Conservation (phyloP, 345 rosid genomes). For the Citrus unshiu region DNA sequence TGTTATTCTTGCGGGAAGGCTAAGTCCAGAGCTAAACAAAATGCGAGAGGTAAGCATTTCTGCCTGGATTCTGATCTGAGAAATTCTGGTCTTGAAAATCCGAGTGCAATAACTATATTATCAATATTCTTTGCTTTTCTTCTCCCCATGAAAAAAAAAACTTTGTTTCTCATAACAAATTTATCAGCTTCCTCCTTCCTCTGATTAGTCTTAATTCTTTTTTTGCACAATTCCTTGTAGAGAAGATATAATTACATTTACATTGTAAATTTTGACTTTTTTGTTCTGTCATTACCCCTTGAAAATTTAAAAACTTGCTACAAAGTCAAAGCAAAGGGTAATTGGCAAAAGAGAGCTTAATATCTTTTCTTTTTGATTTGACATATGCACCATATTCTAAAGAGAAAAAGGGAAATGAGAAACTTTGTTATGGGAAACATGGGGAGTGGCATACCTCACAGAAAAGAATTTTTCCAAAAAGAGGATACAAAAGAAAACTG, state of each 20-base stretch:
- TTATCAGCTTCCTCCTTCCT: background rate
- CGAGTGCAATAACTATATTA: background rate
- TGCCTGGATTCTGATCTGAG: conserved; percentile 11
- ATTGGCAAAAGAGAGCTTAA: no score
- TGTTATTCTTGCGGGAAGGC: conserved; percentile 87
- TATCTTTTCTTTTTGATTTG: no score
- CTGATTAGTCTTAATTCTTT: background rate
- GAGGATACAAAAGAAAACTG: background rate
- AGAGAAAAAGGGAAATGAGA: background rate
- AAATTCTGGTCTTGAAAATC: background rate
- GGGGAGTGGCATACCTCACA: background rate
- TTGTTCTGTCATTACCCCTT: background rate
- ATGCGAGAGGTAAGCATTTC: conserved; percentile 79
- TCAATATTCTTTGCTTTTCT: background rate
- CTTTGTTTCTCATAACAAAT: background rate
- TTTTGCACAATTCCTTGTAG: background rate
- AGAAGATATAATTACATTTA: background rate
- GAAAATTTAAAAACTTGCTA: background rate
- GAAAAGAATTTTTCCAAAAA: background rate
- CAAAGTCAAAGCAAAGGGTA: background rate
- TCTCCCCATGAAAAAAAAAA: no score
- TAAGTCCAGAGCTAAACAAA: conserved; percentile 68
- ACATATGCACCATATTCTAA: no score
- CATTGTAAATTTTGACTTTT: background rate
- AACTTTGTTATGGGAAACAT: background rate